Evolutionary conservation across 371 early-diverging fungal species (phyloP).

Genomic region (Rhizoclosmatium hyalinum): DNA sequence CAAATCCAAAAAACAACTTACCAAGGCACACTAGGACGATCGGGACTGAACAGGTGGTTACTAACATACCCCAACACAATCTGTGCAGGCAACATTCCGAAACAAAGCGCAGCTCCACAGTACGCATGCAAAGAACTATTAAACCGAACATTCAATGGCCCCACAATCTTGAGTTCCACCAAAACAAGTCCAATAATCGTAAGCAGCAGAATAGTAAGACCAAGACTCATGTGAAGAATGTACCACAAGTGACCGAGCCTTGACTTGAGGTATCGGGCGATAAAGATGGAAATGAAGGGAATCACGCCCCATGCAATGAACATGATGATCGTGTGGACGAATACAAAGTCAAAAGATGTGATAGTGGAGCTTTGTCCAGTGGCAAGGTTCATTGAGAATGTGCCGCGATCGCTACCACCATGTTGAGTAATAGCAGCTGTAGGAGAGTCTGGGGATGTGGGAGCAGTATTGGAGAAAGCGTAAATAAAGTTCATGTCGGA

Average conservation of each 20-base stretch:
- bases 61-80: conserved; percentile 42
- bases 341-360: neutral
- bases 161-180: conserved; percentile 15
- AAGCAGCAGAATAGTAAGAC: conserved; percentile 29
- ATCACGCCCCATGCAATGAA: conserved; percentile 49
- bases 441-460: neutral
- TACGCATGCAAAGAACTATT: neutral
- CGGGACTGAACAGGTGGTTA: conserved; percentile 37
- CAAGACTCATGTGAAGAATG: conserved; percentile 44
- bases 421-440: conserved; percentile 15
- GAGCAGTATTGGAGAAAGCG: conserved; percentile 6
- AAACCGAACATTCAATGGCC: conserved; percentile 5
- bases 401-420: neutral
- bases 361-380: conserved; percentile 6
- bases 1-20: too few species aligned
- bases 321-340: conserved; percentile 45
- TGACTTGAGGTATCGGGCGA: conserved; percentile 49
- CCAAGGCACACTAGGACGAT: conserved; percentile 39
- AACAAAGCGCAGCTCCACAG: conserved; percentile 4
- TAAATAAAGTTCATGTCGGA: conserved; percentile 32
- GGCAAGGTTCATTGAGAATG: conserved; percentile 11
- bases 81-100: conserved; percentile 33
- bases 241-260: conserved; percentile 52
- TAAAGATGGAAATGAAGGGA: conserved; percentile 43
- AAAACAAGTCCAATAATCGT: neutral